These are phyloP conservation scores for Cryphonectria carpinicola DNA, from an alignment of 2,329 filamentous ascomycete species.

Conservation along the genomic window DNA sequence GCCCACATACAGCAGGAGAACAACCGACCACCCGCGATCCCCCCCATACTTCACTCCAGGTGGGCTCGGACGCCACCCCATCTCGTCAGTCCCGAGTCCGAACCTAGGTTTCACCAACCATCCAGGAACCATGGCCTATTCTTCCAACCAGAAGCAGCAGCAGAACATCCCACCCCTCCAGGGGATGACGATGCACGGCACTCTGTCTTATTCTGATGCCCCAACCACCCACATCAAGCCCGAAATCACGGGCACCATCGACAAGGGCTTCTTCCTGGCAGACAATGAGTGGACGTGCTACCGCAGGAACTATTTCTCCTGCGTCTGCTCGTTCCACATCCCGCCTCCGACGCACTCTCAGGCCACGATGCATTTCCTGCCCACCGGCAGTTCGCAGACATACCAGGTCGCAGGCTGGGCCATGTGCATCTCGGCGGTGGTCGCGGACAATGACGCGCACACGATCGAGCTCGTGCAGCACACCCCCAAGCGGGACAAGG, in stretches of 20 bases:
- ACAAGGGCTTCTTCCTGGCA: conserved; percentile 84
- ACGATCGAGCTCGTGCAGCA: conserved; percentile 85
- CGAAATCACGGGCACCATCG: conserved; percentile 78
- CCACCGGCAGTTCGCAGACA: conserved; percentile 55
- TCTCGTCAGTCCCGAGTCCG: conserved; percentile 57
- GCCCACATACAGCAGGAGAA: conserved; percentile 51
- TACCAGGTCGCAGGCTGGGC: conserved; percentile 75
- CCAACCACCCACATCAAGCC: conserved; percentile 58
- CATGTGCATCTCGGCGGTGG: conserved; percentile 82
- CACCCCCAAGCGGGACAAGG: conserved; percentile 89
- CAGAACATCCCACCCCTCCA: conserved; percentile 58
- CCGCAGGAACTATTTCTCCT: conserved; percentile 87
- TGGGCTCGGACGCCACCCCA: conserved; percentile 53
- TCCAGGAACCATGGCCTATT: conserved; percentile 54
- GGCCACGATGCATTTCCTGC: conserved; percentile 55
- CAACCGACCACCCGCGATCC: conserved; percentile 56
- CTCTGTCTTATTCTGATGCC: conserved; percentile 64
- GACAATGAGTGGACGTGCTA: conserved; percentile 93
- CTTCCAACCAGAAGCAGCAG: conserved; percentile 43
- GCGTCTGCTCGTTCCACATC: conserved; percentile 77
- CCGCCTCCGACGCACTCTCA: conserved; percentile 51
- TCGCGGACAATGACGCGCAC: conserved; percentile 76
- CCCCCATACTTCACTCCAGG: conserved; percentile 49
- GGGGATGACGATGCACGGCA: conserved; percentile 56
- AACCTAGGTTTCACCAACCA: conserved; percentile 46